Base-by-base conservation (phyloP, 192 early-diverging fungal genomes). In the Podila minutissima region DNA sequence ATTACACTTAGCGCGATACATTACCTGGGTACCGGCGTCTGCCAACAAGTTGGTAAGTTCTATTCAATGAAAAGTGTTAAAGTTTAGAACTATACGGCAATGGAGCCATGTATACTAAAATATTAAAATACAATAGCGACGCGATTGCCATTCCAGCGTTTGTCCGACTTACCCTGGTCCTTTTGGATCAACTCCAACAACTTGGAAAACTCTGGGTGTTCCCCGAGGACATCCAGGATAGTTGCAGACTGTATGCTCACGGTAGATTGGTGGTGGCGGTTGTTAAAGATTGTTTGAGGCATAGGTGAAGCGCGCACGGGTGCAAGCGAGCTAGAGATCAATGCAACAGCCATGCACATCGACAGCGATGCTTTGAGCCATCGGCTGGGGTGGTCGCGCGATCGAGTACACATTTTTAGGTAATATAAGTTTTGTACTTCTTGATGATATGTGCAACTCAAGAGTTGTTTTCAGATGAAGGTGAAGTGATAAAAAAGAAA, bases 191-290 rank as follows among this genome's bases (percentile, higher is more conserved):
- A 37, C 48, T 71, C 68, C n/a, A 77, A 49, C 17, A 77, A 28
- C 50, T 71, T 70, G 5, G 75, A 66, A 61, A 77, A 77, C 61
- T 77, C 75, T 13, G 75, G 64, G 51, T 50, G 75, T 33, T 66
- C 62, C 1, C 62, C 64, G 46, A 77, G 69, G 31, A 77, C 29
- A 26, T 71, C 75, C 29, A 77, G 64, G 13, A 77, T 51, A 7
- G 75, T 71, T 9, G 31, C 26, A 32, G 59, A 58, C n/a, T 6
- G 31, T n/a, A 15, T 35, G n/a, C 51, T 6, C 24, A 53, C 17
- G 31, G 35, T 32, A 9, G 10, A 15, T 4, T 64, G 62, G 22
- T 9, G 62, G 31, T 12, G 29, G 26, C 26, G 17, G 5, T 28
- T 64, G 17, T 19, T 49, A 22, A 72, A 72, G n/a, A 48, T 20